phyloP scores from a whole-genome alignment of 176 grass and related monocot genomes.

The Echinochloa phyllopogon region DNA sequence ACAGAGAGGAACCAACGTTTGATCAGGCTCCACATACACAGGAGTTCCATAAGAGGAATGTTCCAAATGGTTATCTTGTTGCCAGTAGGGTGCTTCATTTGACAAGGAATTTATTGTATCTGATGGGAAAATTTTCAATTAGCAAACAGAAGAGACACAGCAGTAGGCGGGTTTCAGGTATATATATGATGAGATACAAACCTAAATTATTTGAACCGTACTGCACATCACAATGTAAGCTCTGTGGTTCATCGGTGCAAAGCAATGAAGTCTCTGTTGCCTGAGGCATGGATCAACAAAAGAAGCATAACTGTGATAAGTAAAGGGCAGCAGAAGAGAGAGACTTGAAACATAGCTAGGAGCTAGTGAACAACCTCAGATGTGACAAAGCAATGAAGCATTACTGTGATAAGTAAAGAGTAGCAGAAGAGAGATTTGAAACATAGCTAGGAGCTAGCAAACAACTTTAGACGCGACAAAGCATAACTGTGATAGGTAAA shows the following conservation, averaged over 20 bases:
- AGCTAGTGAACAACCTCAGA: too few species aligned
- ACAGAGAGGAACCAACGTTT: constrained; percentile 34
- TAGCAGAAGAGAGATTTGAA: background rate
- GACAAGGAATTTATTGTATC: constrained; percentile 42
- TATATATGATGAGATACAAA: constrained; percentile 25
- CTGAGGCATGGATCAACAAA: constrained; percentile 41
- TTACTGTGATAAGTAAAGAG: background rate
- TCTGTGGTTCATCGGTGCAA: constrained; percentile 50
- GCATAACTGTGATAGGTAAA: background rate
- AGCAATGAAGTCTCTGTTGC: constrained; percentile 47
- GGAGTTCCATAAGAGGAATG: constrained; percentile 39
- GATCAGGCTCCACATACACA: constrained; percentile 38
- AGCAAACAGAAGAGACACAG: constrained; percentile 31
- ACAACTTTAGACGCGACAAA: background rate
- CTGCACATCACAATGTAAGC: constrained; percentile 38
- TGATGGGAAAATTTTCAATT: constrained; percentile 34
- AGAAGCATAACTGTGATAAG: background rate
- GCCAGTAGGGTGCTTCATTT: constrained; percentile 20
- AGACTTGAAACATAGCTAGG: constrained; percentile 8
- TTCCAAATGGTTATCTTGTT: constrained; percentile 40
- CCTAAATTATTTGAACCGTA: constrained; percentile 44
- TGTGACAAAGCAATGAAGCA: background rate
- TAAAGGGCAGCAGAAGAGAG: constrained; percentile 11
- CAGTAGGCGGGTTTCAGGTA: constrained; percentile 1
- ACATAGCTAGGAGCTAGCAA: background rate